A percentile compares a stretch with the other conserved stretches of the same genome.
These are phyloP conservation scores for Stagonosporopsis rhizophila DNA, from an alignment of 2,329 filamentous ascomycete species.

Conservation along the genomic window DNA sequence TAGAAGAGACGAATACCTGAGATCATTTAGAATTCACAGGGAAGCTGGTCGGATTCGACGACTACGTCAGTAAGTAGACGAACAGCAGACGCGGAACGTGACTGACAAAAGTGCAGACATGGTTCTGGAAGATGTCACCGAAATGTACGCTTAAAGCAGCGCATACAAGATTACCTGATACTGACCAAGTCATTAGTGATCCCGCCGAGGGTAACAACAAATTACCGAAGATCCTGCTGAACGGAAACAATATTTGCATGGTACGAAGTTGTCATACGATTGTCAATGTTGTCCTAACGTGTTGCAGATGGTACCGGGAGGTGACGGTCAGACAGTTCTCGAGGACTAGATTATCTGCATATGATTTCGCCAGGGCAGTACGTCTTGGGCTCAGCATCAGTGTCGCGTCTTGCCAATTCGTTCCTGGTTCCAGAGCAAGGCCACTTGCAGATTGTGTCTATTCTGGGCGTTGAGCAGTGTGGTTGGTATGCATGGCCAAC, in stretches of 20 bases:
- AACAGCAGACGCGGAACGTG: background rate
- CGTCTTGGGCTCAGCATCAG: background rate
- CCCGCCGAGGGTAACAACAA: conserved; percentile 84
- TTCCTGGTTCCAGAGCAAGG: background rate
- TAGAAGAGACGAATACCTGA: conserved; percentile 7
- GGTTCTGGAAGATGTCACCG: conserved; percentile 96
- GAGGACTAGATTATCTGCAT: conserved; percentile 26
- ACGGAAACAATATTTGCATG: conserved; percentile 99
- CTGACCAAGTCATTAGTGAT: conserved; percentile 67
- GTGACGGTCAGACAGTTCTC: conserved; percentile 39
- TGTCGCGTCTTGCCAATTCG: background rate
- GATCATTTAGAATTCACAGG: conserved; percentile 82
- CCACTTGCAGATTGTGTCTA: background rate
- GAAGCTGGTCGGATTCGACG: conserved; percentile 93
- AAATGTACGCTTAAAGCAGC: conserved; percentile 71
- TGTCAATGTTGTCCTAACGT: conserved; percentile 14
- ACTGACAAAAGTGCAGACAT: conserved; percentile 71
- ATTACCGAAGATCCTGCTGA: conserved; percentile 91
- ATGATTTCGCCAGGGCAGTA: background rate
- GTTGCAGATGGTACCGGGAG: conserved; percentile 45
- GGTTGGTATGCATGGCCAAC: background rate
- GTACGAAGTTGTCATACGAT: conserved; percentile 58
- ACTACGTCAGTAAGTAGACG: conserved; percentile 93
- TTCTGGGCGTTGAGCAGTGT: background rate
- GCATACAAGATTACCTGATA: background rate